phyloP scores from a whole-genome alignment of 768 basidiomycete genomes.

The Amyloporia xantha region DNA sequence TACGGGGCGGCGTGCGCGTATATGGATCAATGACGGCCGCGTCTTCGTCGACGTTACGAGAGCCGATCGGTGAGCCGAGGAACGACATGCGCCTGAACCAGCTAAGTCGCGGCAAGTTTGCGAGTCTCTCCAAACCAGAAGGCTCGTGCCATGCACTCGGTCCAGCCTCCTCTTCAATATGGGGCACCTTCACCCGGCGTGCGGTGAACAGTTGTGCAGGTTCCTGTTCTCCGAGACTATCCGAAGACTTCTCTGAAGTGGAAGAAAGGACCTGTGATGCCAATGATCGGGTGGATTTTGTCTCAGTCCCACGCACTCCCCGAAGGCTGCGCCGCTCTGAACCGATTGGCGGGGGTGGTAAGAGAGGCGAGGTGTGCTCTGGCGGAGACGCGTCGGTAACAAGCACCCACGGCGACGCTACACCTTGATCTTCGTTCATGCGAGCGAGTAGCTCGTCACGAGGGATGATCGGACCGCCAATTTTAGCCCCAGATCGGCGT shows the following conservation, averaged over 20 bases:
- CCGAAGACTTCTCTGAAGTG: slow-evolving; percentile 22
- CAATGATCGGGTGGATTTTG: slow-evolving; percentile 20
- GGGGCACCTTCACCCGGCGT: slow-evolving; percentile 34
- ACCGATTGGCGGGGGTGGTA: slow-evolving; percentile 34
- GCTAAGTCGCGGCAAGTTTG: slow-evolving; percentile 43
- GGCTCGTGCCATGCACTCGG: slow-evolving; percentile 6
- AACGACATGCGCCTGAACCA: slow-evolving; percentile 46
- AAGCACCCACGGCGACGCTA: slow-evolving; percentile 22
- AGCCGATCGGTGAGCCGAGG: slow-evolving; percentile 8
- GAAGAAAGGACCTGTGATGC: background rate
- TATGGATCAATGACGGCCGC: slow-evolving; percentile 15
- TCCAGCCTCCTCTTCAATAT: slow-evolving; percentile 12
- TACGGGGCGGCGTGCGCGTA: slow-evolving; percentile 22
- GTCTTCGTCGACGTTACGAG: background rate
- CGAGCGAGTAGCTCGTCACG: slow-evolving; percentile 29
- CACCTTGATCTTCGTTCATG: slow-evolving; percentile 28
- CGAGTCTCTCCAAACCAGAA: slow-evolving; percentile 41
- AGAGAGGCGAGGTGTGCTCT: slow-evolving; percentile 26
- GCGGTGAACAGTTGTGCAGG: slow-evolving; percentile 46
- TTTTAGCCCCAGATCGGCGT: slow-evolving; percentile 19
- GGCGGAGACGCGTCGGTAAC: slow-evolving; percentile 18
- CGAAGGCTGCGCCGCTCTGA: slow-evolving; percentile 18
- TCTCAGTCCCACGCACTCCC: slow-evolving; percentile 16
- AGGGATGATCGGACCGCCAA: slow-evolving; percentile 29
- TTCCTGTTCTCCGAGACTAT: slow-evolving; percentile 26